Evolutionary conservation across 2,329 filamentous ascomycete genomes (phyloP).

Genomic region (Penicillium sclerotiorum): DNA sequence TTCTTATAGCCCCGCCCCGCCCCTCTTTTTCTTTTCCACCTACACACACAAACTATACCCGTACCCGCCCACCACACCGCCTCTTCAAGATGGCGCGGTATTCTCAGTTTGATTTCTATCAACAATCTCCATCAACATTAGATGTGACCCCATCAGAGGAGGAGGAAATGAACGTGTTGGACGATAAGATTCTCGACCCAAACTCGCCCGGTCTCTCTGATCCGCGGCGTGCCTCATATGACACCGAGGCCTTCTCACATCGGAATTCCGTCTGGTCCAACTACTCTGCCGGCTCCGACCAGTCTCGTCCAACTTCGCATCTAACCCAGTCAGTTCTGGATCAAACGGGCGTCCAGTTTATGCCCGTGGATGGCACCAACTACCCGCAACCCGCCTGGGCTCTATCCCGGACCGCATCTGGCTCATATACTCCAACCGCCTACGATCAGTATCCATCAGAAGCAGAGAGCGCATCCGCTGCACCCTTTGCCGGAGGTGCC

Average conservation of each 20-base stretch:
- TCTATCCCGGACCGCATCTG: conserved; percentile 63
- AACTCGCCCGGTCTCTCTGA: conserved; percentile 53
- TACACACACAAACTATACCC: conserved; percentile 2
- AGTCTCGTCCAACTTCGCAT: conserved; percentile 46
- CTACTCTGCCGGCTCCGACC: conserved; percentile 45
- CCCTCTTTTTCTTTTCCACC: neutral
- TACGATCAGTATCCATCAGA: conserved; percentile 65
- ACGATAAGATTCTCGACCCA: conserved; percentile 55
- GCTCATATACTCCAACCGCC: conserved; percentile 73
- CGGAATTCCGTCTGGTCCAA: conserved; percentile 56
- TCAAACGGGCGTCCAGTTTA: conserved; percentile 62
- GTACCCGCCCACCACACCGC: conserved; percentile 24
- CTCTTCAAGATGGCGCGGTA: conserved; percentile 46
- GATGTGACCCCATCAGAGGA: conserved; percentile 48
- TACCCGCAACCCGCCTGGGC: conserved; percentile 60
- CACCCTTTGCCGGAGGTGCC: conserved; percentile 46
- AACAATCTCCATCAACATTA: conserved; percentile 45
- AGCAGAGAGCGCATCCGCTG: conserved; percentile 50
- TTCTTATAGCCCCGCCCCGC: conserved; percentile 9
- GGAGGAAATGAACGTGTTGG: conserved; percentile 56
- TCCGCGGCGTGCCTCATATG: conserved; percentile 49
- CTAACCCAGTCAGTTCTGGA: conserved; percentile 53
- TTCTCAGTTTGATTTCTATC: conserved; percentile 49
- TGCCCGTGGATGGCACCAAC: conserved; percentile 59
- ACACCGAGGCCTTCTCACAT: conserved; percentile 56